Percentiles rank a stretch among this genome's conserved stretches.
phyloP scores from a whole-genome alignment of 352 stramenopile species.

The Phytophthora cactorum region DNA sequence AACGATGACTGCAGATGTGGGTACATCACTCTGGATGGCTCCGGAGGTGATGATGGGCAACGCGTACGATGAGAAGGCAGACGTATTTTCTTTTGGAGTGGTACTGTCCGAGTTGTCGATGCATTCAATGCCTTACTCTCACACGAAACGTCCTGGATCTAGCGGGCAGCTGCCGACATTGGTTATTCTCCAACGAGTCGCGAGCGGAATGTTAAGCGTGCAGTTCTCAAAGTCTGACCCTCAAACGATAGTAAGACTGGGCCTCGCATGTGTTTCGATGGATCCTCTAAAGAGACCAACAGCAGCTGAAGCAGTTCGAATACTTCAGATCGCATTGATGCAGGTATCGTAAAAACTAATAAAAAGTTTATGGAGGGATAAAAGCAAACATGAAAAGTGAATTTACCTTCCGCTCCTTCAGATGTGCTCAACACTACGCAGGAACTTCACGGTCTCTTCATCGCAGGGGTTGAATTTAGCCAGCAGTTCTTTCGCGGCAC shows the following conservation, averaged over 20 bases:
- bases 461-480: background rate
- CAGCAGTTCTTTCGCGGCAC: background rate
- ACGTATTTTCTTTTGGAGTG: constrained; percentile 40
- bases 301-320: constrained; percentile 20
- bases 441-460: background rate
- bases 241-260: constrained; percentile 19
- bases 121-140: constrained; percentile 18
- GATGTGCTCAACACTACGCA: constrained; percentile 1
- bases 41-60: constrained; percentile 33
- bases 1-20: constrained; percentile 44
- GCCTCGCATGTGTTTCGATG: constrained; percentile 37
- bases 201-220: constrained; percentile 34
- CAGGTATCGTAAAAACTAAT: background rate
- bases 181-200: constrained; percentile 41
- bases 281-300: constrained; percentile 26
- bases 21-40: constrained; percentile 27
- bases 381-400: no score
- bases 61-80: constrained; percentile 35
- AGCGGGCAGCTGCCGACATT: constrained; percentile 18
- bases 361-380: no score
- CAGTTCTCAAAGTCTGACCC: constrained; percentile 27
- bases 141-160: constrained; percentile 16
- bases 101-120: constrained; percentile 47
- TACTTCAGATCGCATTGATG: constrained; percentile 13
- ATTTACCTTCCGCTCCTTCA: background rate